Evolutionary conservation across 2,329 filamentous ascomycete species (phyloP).

Genomic region (Xylariaceae sp.): DNA sequence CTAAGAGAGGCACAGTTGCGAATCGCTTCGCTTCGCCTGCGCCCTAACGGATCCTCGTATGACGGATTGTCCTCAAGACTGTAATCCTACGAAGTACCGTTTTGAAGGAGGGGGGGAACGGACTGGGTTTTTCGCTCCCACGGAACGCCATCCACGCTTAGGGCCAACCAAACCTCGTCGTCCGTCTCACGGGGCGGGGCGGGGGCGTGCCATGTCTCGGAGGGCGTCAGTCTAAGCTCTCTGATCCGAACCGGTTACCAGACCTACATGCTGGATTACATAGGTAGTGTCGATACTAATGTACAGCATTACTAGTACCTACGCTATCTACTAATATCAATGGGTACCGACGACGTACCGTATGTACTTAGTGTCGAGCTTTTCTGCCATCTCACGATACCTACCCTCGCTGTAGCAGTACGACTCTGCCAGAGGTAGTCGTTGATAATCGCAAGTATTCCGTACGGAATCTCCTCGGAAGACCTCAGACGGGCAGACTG

Average conservation of each 20-base stretch:
- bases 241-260: neutral
- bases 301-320: neutral
- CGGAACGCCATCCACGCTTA: slow-evolving; percentile 5
- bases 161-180: slow-evolving; percentile 3
- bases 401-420: neutral
- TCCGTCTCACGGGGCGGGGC: neutral
- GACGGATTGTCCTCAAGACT: slow-evolving; percentile 1
- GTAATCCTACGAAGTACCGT: slow-evolving; percentile 8
- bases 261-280: neutral
- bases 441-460: neutral
- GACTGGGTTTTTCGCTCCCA: slow-evolving; percentile 3
- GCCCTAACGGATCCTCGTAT: slow-evolving; percentile 7
- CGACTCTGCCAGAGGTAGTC: neutral
- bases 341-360: neutral
- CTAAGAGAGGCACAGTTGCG: slow-evolving; percentile 5
- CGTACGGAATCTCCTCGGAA: neutral
- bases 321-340: neutral
- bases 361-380: neutral
- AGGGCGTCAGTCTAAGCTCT: slow-evolving; percentile 3
- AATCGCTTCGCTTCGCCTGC: slow-evolving; percentile 9
- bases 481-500: neutral
- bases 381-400: slow-evolving; percentile 12
- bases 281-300: neutral
- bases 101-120: neutral
- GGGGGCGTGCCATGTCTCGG: slow-evolving; percentile 4